Percentiles rank a stretch among this genome's conserved stretches.
phyloP scores from a whole-genome alignment of 2,329 filamentous ascomycete species.

The Trichoderma breve region DNA sequence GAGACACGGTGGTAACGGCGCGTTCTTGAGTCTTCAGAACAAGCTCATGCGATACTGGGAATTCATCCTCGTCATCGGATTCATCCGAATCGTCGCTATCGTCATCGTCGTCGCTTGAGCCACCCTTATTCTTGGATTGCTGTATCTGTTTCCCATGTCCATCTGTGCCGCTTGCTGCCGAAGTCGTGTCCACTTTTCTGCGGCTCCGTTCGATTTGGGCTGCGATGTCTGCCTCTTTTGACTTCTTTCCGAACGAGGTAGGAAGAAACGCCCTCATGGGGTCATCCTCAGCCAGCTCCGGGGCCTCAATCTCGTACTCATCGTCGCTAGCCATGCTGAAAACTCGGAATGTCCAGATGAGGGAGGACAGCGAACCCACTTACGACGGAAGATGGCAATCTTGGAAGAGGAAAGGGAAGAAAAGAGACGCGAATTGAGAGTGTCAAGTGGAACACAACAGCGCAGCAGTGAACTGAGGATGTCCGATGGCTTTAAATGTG shows the following conservation, averaged over 20 bases:
- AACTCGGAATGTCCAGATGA: conserved; percentile 17
- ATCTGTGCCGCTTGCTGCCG: conserved; percentile 14
- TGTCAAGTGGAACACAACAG: conserved; percentile 8
- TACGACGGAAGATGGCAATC: background rate
- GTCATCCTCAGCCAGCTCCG: conserved; percentile 59
- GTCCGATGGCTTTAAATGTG: background rate
- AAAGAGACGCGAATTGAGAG: conserved; percentile 20
- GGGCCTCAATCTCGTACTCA: conserved; percentile 55
- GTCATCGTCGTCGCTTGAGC: conserved; percentile 40
- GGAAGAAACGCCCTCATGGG: conserved; percentile 77
- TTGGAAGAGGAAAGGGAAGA: conserved; percentile 4
- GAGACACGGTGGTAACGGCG: conserved; percentile 76
- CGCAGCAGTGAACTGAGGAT: background rate
- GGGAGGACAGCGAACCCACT: background rate
- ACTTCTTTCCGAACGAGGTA: conserved; percentile 79
- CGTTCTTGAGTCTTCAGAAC: conserved; percentile 89
- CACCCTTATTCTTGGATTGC: conserved; percentile 32
- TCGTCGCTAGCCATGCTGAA: conserved; percentile 58
- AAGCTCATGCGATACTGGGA: conserved; percentile 88
- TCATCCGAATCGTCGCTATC: conserved; percentile 52
- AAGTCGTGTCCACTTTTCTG: conserved; percentile 43
- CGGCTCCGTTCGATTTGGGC: conserved; percentile 80
- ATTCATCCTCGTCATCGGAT: conserved; percentile 78
- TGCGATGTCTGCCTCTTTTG: conserved; percentile 68
- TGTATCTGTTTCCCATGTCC: conserved; percentile 22